Conservation (phyloP, 208 protist species). For the Blechomonas ayalai region DNA sequence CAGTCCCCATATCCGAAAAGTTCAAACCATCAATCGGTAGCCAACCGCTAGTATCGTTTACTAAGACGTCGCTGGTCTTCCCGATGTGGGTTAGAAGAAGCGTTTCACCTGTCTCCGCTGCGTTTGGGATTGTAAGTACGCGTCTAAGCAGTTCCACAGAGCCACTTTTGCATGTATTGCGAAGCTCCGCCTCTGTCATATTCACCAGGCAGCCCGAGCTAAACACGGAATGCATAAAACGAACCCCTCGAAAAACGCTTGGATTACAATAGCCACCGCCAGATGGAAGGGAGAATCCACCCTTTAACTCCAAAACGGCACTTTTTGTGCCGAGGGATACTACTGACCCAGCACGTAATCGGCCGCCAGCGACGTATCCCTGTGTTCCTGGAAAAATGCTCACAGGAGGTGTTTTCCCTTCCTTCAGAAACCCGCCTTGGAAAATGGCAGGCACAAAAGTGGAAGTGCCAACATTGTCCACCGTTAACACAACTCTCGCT, state of each 20-base stretch:
- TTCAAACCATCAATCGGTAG: constrained; percentile 41
- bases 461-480: constrained; percentile 10
- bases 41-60: constrained; percentile 71
- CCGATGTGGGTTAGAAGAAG: constrained; percentile 37
- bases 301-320: constrained; percentile 39
- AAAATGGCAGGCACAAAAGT: constrained; percentile 35
- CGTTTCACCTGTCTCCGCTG: constrained; percentile 1
- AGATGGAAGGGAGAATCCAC: constrained; percentile 60
- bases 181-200: constrained; percentile 34
- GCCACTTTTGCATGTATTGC: constrained; percentile 30
- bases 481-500: constrained; percentile 14
- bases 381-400: constrained; percentile 48
- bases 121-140: constrained; percentile 22
- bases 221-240: constrained; percentile 50
- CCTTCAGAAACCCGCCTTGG: constrained; percentile 22
- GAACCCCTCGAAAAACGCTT: constrained; percentile 22
- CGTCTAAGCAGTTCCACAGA: constrained; percentile 17
- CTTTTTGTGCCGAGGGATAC: constrained; percentile 14
- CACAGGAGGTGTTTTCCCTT: constrained; percentile 13
- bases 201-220: constrained; percentile 41
- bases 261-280: constrained; percentile 32
- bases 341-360: constrained; percentile 41
- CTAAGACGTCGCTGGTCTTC: constrained; percentile 57
- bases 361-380: constrained; percentile 38
- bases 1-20: constrained; percentile 11